Percentiles rank a stretch among this genome's conserved stretches.
Evolutionary conservation across 345 rosid species (phyloP).

Genomic region (Eucalyptus polybractea): DNA sequence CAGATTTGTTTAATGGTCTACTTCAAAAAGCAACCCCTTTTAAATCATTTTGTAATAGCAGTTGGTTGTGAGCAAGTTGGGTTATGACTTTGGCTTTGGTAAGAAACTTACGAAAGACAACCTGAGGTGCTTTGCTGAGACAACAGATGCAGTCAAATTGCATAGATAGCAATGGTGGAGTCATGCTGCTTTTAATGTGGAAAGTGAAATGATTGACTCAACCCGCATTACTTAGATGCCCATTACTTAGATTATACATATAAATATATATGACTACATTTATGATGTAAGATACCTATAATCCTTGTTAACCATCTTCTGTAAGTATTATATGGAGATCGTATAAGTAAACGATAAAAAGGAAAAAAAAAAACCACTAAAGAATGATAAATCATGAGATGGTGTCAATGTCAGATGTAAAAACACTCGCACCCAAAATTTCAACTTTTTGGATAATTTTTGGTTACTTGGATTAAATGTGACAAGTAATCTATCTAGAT

Average conservation of each 20-base stretch:
- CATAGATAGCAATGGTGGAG: background rate
- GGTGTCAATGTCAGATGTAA: background rate
- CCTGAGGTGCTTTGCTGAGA: background rate
- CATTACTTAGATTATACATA: background rate
- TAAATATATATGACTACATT: no score
- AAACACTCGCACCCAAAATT: background rate
- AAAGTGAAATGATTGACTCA: background rate
- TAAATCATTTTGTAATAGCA: background rate
- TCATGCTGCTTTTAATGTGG: background rate
- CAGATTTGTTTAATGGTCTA: background rate
- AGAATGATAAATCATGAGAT: background rate
- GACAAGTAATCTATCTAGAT: background rate
- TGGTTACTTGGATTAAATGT: background rate
- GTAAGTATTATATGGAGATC: background rate
- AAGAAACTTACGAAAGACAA: background rate
- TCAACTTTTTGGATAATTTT: background rate
- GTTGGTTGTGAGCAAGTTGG: background rate
- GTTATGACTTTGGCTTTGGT: background rate
- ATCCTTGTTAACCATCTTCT: background rate
- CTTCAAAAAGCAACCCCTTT: background rate
- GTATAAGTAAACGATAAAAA: background rate
- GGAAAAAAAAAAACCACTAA: background rate
- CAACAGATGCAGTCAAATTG: background rate
- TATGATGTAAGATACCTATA: background rate
- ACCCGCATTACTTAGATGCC: background rate